These are phyloP conservation scores for Apophysomyces trapeziformis DNA, from an alignment of 371 early-diverging fungal species.

Conservation along the genomic window DNA sequence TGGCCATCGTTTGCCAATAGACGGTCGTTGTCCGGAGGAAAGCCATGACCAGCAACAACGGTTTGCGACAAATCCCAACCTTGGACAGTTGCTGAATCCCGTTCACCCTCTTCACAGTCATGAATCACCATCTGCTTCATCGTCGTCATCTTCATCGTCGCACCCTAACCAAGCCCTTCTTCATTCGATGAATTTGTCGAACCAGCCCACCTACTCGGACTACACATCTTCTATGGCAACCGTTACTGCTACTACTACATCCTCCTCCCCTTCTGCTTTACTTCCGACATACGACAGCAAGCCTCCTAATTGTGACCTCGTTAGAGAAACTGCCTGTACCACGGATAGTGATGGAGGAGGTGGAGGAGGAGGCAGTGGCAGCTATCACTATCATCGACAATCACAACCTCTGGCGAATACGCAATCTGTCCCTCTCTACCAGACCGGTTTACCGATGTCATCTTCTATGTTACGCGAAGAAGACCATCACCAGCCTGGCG, in stretches of 20 bases:
- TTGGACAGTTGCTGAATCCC: conserved; percentile 46
- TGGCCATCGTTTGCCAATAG: not conserved
- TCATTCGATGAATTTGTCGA: conserved; percentile 8
- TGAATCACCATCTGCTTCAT: conserved; percentile 6
- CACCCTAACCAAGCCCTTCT: conserved; percentile 5
- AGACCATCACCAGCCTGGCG: conserved; percentile 1
- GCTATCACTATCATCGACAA: conserved; percentile 3
- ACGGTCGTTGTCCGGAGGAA: conserved; percentile 5
- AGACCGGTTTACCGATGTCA: not conserved
- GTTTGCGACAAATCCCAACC: conserved; percentile 39
- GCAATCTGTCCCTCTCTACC: conserved; percentile 3
- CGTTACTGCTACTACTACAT: not conserved
- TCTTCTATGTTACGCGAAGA: not conserved
- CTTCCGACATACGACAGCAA: not conserved
- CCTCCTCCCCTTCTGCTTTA: not conserved
- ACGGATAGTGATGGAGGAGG: not conserved
- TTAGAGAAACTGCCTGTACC: not conserved
- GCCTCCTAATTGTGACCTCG: not conserved
- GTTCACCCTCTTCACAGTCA: conserved; percentile 36
- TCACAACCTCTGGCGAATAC: conserved; percentile 5
- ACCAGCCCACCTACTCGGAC: not conserved
- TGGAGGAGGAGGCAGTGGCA: not conserved
- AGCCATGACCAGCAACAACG: conserved; percentile 8
- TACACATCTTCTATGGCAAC: conserved; percentile 1
- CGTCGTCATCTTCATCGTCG: conserved; percentile 9